Conservation (phyloP, 345 rosid genomes). For the Ailanthus altissimus region DNA sequence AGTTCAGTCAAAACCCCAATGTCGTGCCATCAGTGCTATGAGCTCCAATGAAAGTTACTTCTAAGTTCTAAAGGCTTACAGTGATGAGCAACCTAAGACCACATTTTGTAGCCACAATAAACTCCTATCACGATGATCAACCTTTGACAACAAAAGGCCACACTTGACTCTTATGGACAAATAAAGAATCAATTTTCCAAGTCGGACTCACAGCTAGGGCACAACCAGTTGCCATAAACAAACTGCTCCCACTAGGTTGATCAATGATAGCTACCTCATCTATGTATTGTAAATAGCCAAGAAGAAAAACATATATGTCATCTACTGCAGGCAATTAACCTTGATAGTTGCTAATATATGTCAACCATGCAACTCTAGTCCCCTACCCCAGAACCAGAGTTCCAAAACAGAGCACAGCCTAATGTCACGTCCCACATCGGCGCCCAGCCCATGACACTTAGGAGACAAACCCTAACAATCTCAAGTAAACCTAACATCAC, state of each 20-base stretch:
- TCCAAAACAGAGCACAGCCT: neutral
- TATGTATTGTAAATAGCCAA: neutral
- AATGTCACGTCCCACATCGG: too few species aligned
- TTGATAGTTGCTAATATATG: neutral
- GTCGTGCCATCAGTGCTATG: neutral
- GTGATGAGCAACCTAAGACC: too few species aligned
- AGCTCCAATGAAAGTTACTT: neutral
- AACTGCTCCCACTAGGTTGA: neutral
- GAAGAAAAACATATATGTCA: neutral
- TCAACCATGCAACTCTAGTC: neutral
- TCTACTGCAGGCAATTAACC: too few species aligned
- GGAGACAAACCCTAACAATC: neutral
- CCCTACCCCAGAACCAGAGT: neutral
- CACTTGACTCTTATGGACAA: neutral
- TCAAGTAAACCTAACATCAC: neutral
- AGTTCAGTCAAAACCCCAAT: neutral
- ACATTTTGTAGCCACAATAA: neutral
- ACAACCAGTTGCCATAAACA: neutral
- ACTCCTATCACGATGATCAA: neutral
- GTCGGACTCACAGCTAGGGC: neutral
- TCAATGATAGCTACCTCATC: neutral
- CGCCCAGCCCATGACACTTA: too few species aligned
- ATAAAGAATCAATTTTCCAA: neutral
- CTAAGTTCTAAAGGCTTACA: neutral
- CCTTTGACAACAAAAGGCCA: neutral